A percentile compares a stretch with the other conserved stretches of the same genome.
Conservation (phyloP, 1,284 basidiomycete genomes). For the Gomphus bonarii region DNA sequence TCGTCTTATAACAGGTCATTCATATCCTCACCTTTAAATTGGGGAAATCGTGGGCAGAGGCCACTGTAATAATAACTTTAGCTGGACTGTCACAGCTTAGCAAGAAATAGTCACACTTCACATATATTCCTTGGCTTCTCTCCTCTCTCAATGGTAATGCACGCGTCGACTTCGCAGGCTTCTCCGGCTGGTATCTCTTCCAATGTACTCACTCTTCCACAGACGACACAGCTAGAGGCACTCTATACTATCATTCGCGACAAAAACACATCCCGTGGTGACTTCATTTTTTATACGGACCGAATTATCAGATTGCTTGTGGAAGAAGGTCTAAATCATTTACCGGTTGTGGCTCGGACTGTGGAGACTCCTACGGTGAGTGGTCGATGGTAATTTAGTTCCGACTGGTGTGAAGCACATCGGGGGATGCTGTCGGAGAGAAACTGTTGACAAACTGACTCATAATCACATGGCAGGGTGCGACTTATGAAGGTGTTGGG, state of each 20-base stretch:
- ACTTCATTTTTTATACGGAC: conserved; percentile 95
- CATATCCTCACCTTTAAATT: no score
- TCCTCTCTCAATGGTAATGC: background rate
- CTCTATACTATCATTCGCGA: conserved; percentile 93
- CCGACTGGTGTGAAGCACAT: background rate
- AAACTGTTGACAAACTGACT: background rate
- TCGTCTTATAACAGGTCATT: no score
- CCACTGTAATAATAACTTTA: no score
- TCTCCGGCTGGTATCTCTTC: conserved; percentile 43
- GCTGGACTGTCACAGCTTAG: no score
- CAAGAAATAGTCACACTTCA: no score
- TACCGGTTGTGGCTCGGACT: conserved; percentile 82
- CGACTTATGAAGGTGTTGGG: conserved; percentile 77
- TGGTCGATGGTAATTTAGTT: conserved; percentile 3
- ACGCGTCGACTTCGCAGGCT: conserved; percentile 23
- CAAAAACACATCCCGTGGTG: conserved; percentile 77
- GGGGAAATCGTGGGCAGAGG: no score
- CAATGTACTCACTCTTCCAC: conserved; percentile 77
- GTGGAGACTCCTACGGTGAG: conserved; percentile 70
- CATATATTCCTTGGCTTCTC: background rate
- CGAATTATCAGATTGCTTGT: conserved; percentile 67
- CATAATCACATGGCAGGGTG: conserved; percentile 40
- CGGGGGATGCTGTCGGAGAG: background rate
- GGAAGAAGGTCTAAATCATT: conserved; percentile 89
- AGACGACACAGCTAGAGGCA: conserved; percentile 89